phyloP scores from a whole-genome alignment of 768 basidiomycete genomes.

The Hortiboletus flavorubellus region DNA sequence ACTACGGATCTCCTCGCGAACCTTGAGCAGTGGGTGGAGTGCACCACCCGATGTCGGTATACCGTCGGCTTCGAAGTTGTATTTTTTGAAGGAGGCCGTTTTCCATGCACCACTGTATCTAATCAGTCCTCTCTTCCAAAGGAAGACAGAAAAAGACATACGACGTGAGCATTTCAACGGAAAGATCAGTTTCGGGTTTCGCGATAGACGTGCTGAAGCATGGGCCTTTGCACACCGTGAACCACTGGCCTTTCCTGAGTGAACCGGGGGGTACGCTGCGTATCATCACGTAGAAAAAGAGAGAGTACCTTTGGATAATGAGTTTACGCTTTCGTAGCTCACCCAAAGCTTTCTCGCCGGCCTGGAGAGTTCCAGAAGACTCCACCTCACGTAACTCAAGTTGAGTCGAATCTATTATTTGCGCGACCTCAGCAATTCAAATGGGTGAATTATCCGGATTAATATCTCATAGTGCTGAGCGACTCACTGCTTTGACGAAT shows the following conservation, averaged over 20 bases:
- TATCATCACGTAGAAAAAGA: neutral
- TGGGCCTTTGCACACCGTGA: slow-evolving; percentile 79
- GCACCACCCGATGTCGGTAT: slow-evolving; percentile 87
- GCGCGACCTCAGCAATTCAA: slow-evolving; percentile 44
- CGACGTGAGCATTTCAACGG: slow-evolving; percentile 92
- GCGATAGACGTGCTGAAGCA: slow-evolving; percentile 87
- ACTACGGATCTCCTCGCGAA: slow-evolving; percentile 93
- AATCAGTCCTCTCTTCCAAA: slow-evolving; percentile 1
- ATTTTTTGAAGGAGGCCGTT: slow-evolving; percentile 90
- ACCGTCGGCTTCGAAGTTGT: slow-evolving; percentile 98
- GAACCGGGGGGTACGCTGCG: slow-evolving; percentile 1
- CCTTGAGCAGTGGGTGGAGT: slow-evolving; percentile 94
- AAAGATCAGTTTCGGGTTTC: slow-evolving; percentile 95
- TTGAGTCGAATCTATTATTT: slow-evolving; percentile 74
- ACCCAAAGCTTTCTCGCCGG: slow-evolving; percentile 78
- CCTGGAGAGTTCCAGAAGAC: slow-evolving; percentile 63
- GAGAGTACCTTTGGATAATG: slow-evolving; percentile 67
- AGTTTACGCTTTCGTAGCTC: slow-evolving; percentile 93
- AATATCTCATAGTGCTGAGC: neutral
- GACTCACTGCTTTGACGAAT: slow-evolving; percentile 78
- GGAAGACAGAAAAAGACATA: slow-evolving; percentile 35
- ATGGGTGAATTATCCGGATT: neutral
- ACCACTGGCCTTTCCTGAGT: slow-evolving; percentile 91
- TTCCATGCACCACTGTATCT: slow-evolving; percentile 85
- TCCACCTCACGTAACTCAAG: slow-evolving; percentile 71